Evolutionary conservation across 192 early-diverging fungal genomes (phyloP), one percentile per base, ranked within the genome.

Genomic region (Backusella parvicylindrica): DNA sequence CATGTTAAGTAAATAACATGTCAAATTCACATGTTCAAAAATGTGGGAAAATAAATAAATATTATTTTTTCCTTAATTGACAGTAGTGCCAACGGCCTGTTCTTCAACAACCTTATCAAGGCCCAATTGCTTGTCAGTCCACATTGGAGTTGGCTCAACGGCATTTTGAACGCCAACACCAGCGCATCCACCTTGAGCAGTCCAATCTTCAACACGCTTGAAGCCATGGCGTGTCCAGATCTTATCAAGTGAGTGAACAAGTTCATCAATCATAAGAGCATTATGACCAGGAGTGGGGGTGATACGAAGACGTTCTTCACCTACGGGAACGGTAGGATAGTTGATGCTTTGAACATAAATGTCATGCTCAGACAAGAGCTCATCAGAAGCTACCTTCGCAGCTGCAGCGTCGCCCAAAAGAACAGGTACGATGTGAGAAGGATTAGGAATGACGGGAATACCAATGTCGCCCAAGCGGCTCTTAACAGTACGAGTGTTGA

Each of bases 331-430:
- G 31, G 98, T 99, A 31, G 98, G 98, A 84, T 95, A 99, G 87
- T 99, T 99, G 89, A 99, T 99, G 81, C 88, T 90, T 86, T 99
- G 98, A 47, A 98, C 98, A 83, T 99, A 99, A 80, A 99, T 98
- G 71, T 88, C 88, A 86, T 95, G 93, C 74, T 95, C 90, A 84
- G 79, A 82, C 40, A 99, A 84, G 64, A 99, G 85, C 87, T 97
- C 92, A 83, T 99, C 98, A 32, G 93, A 95, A 36, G 97, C 94
- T 11, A 88, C 88, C 84, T 98, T 99, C 80, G 93, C 94, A 70
- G 89, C 87, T 74, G 97, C 96, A 69, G 98, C 98, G 79, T 99
- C 95, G 64, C 98, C 98, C 23, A 99, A 91, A 65, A 99, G 91
- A 28, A 99, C 95, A 28, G 98, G 98, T 60, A 99, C 98, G 85